Conservation (phyloP, 257 asterid genomes). For the Capsicum pubescens region DNA sequence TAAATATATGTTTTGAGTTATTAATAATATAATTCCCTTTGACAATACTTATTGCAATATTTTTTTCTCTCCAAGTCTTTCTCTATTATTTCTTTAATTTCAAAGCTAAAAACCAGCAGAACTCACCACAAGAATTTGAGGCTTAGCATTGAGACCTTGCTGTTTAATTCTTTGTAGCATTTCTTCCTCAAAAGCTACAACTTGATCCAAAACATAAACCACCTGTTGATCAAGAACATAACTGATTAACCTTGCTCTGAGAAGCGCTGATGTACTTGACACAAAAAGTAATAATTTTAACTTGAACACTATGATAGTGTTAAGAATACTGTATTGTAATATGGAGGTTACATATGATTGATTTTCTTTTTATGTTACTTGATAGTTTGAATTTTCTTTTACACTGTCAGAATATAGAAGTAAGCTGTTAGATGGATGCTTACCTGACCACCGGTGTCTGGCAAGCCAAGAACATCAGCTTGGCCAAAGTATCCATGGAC, state of each 20-base stretch:
- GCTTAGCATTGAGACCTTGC: constrained; percentile 86
- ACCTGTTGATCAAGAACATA: constrained; percentile 52
- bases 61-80: no score
- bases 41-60: no score
- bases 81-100: no score
- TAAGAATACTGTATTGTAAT: neutral
- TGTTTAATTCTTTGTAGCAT: constrained; percentile 77
- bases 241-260: neutral
- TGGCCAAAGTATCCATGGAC: constrained; percentile 94
- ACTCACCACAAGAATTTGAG: constrained; percentile 88
- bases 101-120: no score
- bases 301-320: neutral
- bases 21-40: no score
- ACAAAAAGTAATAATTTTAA: neutral
- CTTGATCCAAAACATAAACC: constrained; percentile 96
- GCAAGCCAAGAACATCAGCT: constrained; percentile 87
- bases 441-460: constrained; percentile 99
- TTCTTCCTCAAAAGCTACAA: constrained; percentile 85
- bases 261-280: neutral
- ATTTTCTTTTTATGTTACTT: neutral
- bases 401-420: neutral
- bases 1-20: no score
- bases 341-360: neutral
- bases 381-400: neutral
- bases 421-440: neutral